phyloP scores from a whole-genome alignment of 208 protist genomes.

The Porcisia deanei region DNA sequence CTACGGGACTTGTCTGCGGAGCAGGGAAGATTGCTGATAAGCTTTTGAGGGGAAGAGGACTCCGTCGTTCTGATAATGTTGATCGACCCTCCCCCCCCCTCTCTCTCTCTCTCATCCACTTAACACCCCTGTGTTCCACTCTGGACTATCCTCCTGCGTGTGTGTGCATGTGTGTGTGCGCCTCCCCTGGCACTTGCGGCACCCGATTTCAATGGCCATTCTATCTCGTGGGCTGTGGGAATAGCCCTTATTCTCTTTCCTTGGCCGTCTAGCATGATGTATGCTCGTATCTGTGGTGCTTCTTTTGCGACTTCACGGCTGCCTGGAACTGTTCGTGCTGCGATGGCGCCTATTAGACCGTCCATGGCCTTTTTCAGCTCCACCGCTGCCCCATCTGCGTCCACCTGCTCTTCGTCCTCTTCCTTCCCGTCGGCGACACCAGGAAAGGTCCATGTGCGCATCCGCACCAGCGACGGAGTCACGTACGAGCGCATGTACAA shows the following conservation, averaged over 20 bases:
- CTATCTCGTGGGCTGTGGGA: too few relatives aligned
- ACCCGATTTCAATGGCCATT: neutral
- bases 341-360: neutral
- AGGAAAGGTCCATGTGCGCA: slow-evolving; percentile 44
- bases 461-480: slow-evolving; percentile 33
- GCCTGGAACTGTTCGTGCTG: neutral
- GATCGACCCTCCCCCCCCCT: too few relatives aligned
- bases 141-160: too few relatives aligned
- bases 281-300: neutral
- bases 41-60: neutral
- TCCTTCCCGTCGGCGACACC: neutral
- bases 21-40: neutral
- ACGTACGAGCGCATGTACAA: slow-evolving; percentile 19
- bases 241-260: neutral
- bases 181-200: neutral
- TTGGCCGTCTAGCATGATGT: neutral
- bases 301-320: neutral
- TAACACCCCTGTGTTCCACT: too few relatives aligned
- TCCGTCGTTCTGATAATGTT: too few relatives aligned
- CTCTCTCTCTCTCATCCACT: too few relatives aligned
- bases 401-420: neutral
- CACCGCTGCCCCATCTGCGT: neutral
- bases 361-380: neutral
- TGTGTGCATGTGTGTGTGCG: too few relatives aligned
- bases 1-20: too few relatives aligned